These are phyloP conservation scores for Cutaneotrichosporon arboriforme DNA, from an alignment of 1,284 basidiomycete genomes.

Conservation along the genomic window DNA sequence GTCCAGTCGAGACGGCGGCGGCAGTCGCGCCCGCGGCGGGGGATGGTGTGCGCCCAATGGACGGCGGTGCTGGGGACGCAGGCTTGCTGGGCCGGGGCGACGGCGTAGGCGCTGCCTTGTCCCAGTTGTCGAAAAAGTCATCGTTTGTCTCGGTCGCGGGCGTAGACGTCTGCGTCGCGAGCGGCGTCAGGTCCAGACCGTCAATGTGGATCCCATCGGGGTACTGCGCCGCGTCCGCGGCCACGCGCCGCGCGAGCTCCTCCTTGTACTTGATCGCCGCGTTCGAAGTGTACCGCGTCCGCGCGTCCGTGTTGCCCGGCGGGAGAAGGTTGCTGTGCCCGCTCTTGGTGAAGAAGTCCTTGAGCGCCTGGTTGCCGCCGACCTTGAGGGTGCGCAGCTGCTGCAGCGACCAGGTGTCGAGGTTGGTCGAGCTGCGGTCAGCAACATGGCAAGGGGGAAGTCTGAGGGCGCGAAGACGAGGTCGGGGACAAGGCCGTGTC, in stretches of 20 bases:
- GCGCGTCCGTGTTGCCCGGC: constrained; percentile 64
- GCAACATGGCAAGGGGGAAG: not conserved
- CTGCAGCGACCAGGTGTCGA: constrained; percentile 87
- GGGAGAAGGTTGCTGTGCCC: constrained; percentile 66
- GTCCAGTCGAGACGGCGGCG: constrained; percentile 23
- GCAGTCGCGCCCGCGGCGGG: constrained; percentile 6
- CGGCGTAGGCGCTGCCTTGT: constrained; percentile 55
- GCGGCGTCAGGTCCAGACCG: constrained; percentile 54
- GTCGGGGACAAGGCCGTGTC: not conserved
- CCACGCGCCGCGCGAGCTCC: constrained; percentile 76
- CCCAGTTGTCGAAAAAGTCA: constrained; percentile 96
- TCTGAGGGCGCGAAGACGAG: not conserved
- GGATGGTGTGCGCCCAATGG: constrained; percentile 34
- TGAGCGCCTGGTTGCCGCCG: constrained; percentile 84
- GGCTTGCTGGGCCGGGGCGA: constrained; percentile 27
- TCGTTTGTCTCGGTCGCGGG: constrained; percentile 56
- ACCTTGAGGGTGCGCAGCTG: constrained; percentile 96
- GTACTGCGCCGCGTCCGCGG: constrained; percentile 70
- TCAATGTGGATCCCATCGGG: constrained; percentile 73
- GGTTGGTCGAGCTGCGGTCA: constrained; percentile 76
- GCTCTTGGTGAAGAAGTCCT: constrained; percentile 84
- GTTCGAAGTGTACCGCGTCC: constrained; percentile 82
- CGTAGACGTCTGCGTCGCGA: constrained; percentile 50
- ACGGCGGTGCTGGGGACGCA: constrained; percentile 31
- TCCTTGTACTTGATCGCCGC: constrained; percentile 87